Base-by-base conservation (phyloP, 1,284 basidiomycete species). In the Marasmius tenuissimus region DNA sequence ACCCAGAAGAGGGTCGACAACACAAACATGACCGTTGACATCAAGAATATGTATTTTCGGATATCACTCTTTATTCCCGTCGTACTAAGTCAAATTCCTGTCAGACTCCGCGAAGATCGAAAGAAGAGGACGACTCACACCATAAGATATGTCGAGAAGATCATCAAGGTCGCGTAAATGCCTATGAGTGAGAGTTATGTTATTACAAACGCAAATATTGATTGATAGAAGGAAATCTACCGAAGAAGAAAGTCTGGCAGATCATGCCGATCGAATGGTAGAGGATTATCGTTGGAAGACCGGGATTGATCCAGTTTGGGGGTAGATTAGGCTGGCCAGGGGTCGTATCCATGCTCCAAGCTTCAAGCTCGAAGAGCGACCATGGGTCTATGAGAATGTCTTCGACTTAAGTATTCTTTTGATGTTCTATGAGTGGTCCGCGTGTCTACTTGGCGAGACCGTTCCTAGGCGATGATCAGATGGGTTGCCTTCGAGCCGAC, bases 1-100 rank as follows among this genome's bases (percentile, higher is more conserved):
- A 48, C 40, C 68, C 68, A 70, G 42, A 66, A 68, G 0, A 57
- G 60, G 3, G 61, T 64, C 14, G 66, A 64, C 9, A 70, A 59
- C 20, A 59, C 16, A 47, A 62, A 64, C 63, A 64, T 64, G 38
- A 62, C 59, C 6, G 62, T 51, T 12, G 49, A 51, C 52, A 60
- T 59, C 11, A 39, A 37, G 39, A 64, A 59, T 18, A 64, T 35
- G 37, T 57, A 37, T n/a, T 59, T 63, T n/a, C 59, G 59, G 1
- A 37, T 40, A 16, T 22, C 42, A 18, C 40, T 63, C 38, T 37
- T 53, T 12, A 63, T 27, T 34, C 62, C 62, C 33, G 37, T 50
- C 20, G 56, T 59, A 14, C 61, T 63, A 11, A 18, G 35, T 42
- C 20, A 35, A 18, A 20, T n/a, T 9, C n/a, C n/a, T 9, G 34